These are phyloP conservation scores for Aspergillus thermomutatus DNA, from an alignment of 2,329 filamentous ascomycete species.

Conservation along the genomic window DNA sequence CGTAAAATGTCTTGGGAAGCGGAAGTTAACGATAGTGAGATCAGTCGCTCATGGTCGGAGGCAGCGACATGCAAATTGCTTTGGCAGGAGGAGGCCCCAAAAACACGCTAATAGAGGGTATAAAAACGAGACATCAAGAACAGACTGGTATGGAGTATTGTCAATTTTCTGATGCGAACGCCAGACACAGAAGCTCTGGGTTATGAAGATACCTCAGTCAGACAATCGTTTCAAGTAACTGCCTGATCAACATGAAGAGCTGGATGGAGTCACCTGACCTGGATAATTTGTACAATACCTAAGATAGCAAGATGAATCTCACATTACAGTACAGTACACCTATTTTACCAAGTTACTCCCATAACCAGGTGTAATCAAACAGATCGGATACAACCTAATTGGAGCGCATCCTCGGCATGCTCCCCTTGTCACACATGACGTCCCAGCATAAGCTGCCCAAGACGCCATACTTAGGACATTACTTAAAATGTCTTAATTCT, in stretches of 20 bases:
- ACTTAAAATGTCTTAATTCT: conserved; percentile 10
- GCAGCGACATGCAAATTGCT: background rate
- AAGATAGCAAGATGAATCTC: background rate
- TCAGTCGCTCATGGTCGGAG: background rate
- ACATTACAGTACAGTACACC: conserved; percentile 1
- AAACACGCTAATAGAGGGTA: background rate
- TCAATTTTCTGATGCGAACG: background rate
- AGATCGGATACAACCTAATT: background rate
- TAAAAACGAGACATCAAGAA: background rate
- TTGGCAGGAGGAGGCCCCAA: background rate
- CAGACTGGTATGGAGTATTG: background rate
- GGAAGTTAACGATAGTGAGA: background rate
- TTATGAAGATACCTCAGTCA: background rate
- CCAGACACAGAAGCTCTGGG: background rate
- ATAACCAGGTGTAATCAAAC: background rate
- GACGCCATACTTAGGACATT: background rate
- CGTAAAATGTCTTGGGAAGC: background rate
- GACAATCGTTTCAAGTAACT: conserved; percentile 1
- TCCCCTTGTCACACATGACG: conserved; percentile 7
- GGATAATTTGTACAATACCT: background rate
- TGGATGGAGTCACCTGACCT: conserved; percentile 13
- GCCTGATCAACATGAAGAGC: conserved; percentile 7
- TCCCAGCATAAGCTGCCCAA: conserved; percentile 1
- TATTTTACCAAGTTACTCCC: background rate
- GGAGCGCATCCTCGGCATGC: conserved; percentile 1